Base-by-base conservation (phyloP, 768 basidiomycete species). In the Lentinula guzmanii region DNA sequence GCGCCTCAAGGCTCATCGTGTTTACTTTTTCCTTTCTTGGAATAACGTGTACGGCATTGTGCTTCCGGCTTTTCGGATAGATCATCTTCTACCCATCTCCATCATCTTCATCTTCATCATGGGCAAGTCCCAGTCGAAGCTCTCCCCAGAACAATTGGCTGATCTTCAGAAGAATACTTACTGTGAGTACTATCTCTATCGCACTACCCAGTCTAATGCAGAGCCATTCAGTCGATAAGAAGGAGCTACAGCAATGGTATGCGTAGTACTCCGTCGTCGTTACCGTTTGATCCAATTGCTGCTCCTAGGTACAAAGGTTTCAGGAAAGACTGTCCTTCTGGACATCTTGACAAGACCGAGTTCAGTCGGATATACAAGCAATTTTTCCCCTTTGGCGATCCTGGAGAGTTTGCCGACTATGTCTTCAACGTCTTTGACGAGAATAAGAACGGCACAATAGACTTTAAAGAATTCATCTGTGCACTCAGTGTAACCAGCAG, bases 301-400 rank as follows among this genome's bases (percentile, higher is more conserved):
- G 61, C 61, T 51, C 24, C 37, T 74, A 96, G 93, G 95, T 96
- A 98, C 84, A 98, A 98, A 76, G 97, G 97, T 51, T 99, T 98
- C 79, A 86, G 96, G 71, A 97, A 95, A 76, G 97, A 99, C 76
- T 99, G 97, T 72, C 97, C 97, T 1, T 91, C 93, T 4, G 97
- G 97, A 45, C 91, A 95, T 66, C 86, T 99, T 69, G 91, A 98
- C 83, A 97, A 93, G 81, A 79, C 85, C 60, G 95, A 95, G 73
- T 99, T 99, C 77, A 83, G 90, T 69, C 88, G 90, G 74, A 99
- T 99, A 81, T 99, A 98, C 84, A 94, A 95, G 72, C 97, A 98
- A 74, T 99, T 99, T 89, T 99, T 99, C 82, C 97, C 97, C 28
- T 99, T 99, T 70, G 97, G 97, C 64, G 96, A 99, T 74, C 96